Conservation (phyloP, 371 early-diverging fungal genomes). For the Lichtheimia corymbifera region DNA sequence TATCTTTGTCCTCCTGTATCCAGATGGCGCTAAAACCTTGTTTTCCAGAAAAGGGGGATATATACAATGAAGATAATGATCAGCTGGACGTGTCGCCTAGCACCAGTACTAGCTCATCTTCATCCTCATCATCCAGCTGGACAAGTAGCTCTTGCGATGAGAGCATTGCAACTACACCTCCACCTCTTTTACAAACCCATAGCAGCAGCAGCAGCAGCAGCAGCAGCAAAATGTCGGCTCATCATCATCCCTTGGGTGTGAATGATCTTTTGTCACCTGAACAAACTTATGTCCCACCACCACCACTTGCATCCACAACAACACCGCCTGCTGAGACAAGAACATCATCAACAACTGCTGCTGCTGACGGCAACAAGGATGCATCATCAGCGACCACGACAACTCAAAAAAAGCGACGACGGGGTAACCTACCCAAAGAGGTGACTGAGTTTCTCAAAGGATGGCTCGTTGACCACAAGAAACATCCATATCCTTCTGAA, state of each 20-base stretch:
- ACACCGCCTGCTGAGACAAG: not conserved
- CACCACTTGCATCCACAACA: slow-evolving; percentile 6
- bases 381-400: not conserved
- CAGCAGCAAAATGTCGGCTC: not conserved
- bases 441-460: slow-evolving; percentile 66
- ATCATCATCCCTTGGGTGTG: slow-evolving; percentile 6
- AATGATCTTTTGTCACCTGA: slow-evolving; percentile 13
- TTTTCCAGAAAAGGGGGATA: slow-evolving; percentile 5
- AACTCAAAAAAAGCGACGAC: slow-evolving; percentile 32
- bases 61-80: slow-evolving; percentile 4
- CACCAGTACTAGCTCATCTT: slow-evolving; percentile 26
- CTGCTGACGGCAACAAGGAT: not conserved
- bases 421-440: slow-evolving; percentile 66
- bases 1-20: too few species aligned
- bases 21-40: not conserved
- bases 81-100: slow-evolving; percentile 26
- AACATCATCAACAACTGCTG: not conserved
- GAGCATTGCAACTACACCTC: slow-evolving; percentile 16
- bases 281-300: not conserved
- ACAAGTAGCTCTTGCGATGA: slow-evolving; percentile 12
- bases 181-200: too few species aligned
- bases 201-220: not conserved
- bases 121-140: slow-evolving; percentile 23
- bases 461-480: slow-evolving; percentile 79
- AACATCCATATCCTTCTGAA: slow-evolving; percentile 84